Base-by-base conservation (phyloP, 805 yeast genomes). In the Wickerhamiella vanderwaltii region DNA sequence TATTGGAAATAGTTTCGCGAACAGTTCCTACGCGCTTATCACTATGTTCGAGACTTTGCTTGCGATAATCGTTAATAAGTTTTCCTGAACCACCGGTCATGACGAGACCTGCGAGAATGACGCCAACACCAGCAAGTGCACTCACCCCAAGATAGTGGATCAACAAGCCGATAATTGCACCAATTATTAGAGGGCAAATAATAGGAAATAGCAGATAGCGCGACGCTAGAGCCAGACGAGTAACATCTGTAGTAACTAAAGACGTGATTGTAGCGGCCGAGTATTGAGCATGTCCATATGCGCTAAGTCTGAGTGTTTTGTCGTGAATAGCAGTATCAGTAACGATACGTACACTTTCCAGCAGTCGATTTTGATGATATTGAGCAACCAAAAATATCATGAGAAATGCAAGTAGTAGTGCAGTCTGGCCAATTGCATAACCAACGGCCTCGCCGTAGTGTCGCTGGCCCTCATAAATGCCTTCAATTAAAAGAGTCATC, bases 181-280 rank as follows among this genome's bases (percentile, higher is more conserved):
- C 52, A 35, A 48, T 45, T 2, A 47, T 50, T 1, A 50, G 53
- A 2, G 35, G 5, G 19, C 47, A 48, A 11, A 49, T 37, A 7
- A 51, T n/a, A 2, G 52, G 36, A 31, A 47, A 29, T 15, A 48
- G 39, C 3, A 51, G 46, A 53, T 53, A 50, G 17, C 53, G 45
- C 1, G 48, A 37, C 1, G 56, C 55, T 39, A 82, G 59, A 58
- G 84, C 94, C 24, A 86, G 68, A 54, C 94, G 73, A n/a, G 87
- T 71, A 29, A 84, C 64, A 56, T 86, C 95, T 2, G 93, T 76
- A 47, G 91, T 82, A 57, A 85, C 71, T 56, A 84, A 61, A 7
- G 86, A 75, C 22, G 94, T 82, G 43, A 86, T 70, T 46, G 71
- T 74, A 33, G 88, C 79, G 19, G 74, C 68, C 1, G 94, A 77